Percentiles rank a stretch among this genome's conserved stretches.
Evolutionary conservation across 2,329 filamentous ascomycete species (phyloP).

Genomic region (Pseudogymnoascus verrucosus): DNA sequence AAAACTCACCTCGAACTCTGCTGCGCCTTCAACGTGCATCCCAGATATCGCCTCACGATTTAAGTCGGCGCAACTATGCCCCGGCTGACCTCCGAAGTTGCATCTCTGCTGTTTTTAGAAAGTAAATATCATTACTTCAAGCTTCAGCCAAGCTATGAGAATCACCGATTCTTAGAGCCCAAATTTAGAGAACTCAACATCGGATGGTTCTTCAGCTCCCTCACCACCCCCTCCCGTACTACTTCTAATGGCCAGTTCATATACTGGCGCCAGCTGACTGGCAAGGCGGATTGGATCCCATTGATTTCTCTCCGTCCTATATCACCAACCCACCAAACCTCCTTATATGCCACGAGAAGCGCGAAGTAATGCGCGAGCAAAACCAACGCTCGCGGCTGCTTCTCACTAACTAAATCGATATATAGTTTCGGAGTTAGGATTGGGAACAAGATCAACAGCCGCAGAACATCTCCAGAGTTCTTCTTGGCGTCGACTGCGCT

Average conservation of each 20-base stretch:
- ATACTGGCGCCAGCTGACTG: conserved; percentile 13
- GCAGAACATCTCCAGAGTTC: conserved; percentile 7
- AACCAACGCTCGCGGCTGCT: conserved; percentile 17
- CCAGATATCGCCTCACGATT: background rate
- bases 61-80: background rate
- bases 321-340: conserved; percentile 30
- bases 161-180: background rate
- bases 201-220: background rate
- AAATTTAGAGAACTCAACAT: background rate
- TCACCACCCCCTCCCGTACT: conserved; percentile 10
- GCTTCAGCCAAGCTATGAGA: background rate
- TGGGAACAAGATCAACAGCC: conserved; percentile 14
- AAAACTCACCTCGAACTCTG: background rate
- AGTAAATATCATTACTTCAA: background rate
- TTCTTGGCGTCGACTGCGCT: conserved; percentile 12
- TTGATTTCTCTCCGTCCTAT: conserved; percentile 19
- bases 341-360: conserved; percentile 25
- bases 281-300: conserved; percentile 13
- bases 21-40: background rate
- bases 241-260: conserved; percentile 17
- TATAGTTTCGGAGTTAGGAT: conserved; percentile 15
- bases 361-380: conserved; percentile 29
- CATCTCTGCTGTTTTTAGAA: background rate
- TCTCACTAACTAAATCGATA: conserved; percentile 15
- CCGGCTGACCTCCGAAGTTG: background rate